phyloP scores from a whole-genome alignment of 2,329 filamentous ascomycete species.

The Xylaria sp. region DNA sequence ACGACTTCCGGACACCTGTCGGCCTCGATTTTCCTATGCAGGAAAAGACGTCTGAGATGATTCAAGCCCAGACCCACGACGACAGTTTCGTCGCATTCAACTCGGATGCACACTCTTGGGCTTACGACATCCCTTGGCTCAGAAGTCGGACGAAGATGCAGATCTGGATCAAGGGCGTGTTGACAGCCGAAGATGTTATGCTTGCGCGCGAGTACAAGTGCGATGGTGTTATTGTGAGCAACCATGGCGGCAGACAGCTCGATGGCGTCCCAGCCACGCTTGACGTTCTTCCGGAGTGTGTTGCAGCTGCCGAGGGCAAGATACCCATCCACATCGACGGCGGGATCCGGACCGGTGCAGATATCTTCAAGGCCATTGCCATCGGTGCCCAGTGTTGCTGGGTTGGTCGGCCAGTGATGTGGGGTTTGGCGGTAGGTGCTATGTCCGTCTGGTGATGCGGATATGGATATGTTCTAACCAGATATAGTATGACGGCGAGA shows the following conservation, averaged over 20 bases:
- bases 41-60: slow-evolving; percentile 32
- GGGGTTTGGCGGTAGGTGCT: slow-evolving; percentile 29
- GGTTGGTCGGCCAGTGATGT: slow-evolving; percentile 29
- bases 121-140: slow-evolving; percentile 6
- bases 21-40: slow-evolving; percentile 39
- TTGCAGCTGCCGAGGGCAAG: slow-evolving; percentile 3
- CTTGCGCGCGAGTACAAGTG: slow-evolving; percentile 5
- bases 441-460: background rate
- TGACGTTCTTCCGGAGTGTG: slow-evolving; percentile 6
- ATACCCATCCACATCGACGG: slow-evolving; percentile 3
- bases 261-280: background rate
- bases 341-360: slow-evolving; percentile 25
- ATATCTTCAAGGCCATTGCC: slow-evolving; percentile 35
- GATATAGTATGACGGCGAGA: slow-evolving; percentile 28
- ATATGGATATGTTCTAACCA: background rate
- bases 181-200: slow-evolving; percentile 2
- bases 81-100: slow-evolving; percentile 36
- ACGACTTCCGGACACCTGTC: slow-evolving; percentile 60
- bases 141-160: slow-evolving; percentile 7
- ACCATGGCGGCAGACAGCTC: slow-evolving; percentile 4
- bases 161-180: slow-evolving; percentile 10
- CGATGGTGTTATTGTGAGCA: slow-evolving; percentile 6
- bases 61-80: slow-evolving; percentile 40
- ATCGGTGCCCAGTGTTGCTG: slow-evolving; percentile 30
- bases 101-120: slow-evolving; percentile 6